A percentile compares a stretch with the other conserved stretches of the same genome.
These are phyloP conservation scores for Nannizziopsis arthrosporioides DNA, from an alignment of 2,329 filamentous ascomycete species.

Conservation along the genomic window DNA sequence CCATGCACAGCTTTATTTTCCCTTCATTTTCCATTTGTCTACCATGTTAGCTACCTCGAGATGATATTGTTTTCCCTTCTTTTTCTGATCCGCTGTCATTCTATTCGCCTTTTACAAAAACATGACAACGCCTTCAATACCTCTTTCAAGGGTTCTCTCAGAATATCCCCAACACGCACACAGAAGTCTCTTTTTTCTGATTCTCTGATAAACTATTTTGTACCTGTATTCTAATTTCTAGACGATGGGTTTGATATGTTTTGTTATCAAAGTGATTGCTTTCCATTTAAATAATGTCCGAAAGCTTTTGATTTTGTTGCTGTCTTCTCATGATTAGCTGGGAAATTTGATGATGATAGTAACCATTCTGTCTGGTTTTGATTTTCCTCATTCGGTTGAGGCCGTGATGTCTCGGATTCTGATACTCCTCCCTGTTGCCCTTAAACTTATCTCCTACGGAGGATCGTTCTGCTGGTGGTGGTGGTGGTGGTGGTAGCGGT, in stretches of 20 bases:
- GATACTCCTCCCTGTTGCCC: too few relatives aligned
- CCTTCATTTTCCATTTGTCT: too few relatives aligned
- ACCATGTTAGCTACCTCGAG: not conserved
- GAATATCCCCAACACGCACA: too few relatives aligned
- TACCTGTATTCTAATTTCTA: constrained; percentile 8
- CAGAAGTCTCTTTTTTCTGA: not conserved
- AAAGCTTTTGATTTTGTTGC: not conserved
- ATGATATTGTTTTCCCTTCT: not conserved
- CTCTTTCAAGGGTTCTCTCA: not conserved
- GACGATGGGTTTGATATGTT: constrained; percentile 2
- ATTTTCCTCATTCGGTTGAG: too few relatives aligned
- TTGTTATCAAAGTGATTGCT: constrained; percentile 1
- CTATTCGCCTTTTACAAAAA: not conserved
- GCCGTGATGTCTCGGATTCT: too few relatives aligned
- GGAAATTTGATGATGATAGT: too few relatives aligned
- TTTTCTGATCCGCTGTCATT: not conserved
- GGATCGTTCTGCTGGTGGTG: too few relatives aligned
- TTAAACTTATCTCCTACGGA: too few relatives aligned
- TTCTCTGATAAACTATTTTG: constrained; percentile 2
- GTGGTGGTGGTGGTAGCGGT: too few relatives aligned
- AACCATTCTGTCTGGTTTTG: too few relatives aligned
- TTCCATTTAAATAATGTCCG: constrained; percentile 3
- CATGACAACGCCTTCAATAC: not conserved
- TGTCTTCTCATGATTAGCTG: too few relatives aligned
- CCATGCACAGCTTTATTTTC: too few relatives aligned